Evolutionary conservation across 768 basidiomycete genomes (phyloP).

Genomic region (Phylloporus arenicola): DNA sequence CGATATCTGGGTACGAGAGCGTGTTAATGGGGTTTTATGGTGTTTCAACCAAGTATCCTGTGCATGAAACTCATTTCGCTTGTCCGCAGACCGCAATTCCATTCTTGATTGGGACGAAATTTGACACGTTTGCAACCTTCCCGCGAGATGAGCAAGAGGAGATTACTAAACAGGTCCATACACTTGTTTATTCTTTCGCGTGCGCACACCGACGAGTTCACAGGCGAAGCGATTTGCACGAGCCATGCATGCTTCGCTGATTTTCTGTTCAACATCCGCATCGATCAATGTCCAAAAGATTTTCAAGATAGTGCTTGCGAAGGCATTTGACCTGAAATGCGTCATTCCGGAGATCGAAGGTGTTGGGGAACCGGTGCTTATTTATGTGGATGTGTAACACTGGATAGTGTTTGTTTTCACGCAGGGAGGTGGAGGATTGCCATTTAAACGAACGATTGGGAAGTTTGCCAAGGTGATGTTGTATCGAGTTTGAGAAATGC

Average conservation of each 20-base stretch:
- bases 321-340: constrained; percentile 98
- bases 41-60: constrained; percentile 2
- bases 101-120: constrained; percentile 97
- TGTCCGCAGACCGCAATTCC: constrained; percentile 86
- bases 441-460: constrained; percentile 9
- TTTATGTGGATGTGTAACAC: constrained; percentile 71
- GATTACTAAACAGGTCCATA: constrained; percentile 88
- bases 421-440: constrained; percentile 14
- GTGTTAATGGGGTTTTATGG: constrained; percentile 5
- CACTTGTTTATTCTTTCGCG: constrained; percentile 2
- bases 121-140: constrained; percentile 94
- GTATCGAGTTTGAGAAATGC: constrained; percentile 17
- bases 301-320: constrained; percentile 95
- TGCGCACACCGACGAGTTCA: constrained; percentile 4
- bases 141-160: constrained; percentile 98
- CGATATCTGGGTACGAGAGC: not conserved
- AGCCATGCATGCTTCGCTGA: constrained; percentile 99
- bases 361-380: constrained; percentile 90
- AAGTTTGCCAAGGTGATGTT: constrained; percentile 27
- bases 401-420: constrained; percentile 22
- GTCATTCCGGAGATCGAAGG: constrained; percentile 97
- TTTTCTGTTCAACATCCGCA: constrained; percentile 98
- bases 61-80: constrained; percentile 12
- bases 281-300: constrained; percentile 99
- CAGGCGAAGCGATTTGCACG: constrained; percentile 97